phyloP scores from a whole-genome alignment of 768 basidiomycete genomes.

The Mycena leptocephala region DNA sequence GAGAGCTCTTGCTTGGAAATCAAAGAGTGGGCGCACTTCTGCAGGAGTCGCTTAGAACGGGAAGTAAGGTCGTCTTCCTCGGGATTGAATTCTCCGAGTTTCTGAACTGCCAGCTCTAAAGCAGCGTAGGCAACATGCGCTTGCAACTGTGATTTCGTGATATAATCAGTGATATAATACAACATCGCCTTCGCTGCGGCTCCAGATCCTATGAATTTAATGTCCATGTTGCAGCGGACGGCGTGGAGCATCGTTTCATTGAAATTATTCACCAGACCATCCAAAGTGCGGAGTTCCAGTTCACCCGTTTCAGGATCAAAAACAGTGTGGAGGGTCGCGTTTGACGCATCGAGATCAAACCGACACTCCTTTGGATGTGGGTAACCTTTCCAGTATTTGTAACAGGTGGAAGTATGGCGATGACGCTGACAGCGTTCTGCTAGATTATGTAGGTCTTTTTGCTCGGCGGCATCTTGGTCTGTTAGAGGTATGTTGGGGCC shows the following conservation, averaged over 20 bases:
- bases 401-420: no score
- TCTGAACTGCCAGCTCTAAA: slow-evolving; percentile 20
- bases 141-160: slow-evolving; percentile 46
- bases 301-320: background rate
- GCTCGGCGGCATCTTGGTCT: no score
- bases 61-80: background rate
- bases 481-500: no score
- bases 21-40: slow-evolving; percentile 16
- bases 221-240: slow-evolving; percentile 35
- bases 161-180: slow-evolving; percentile 54
- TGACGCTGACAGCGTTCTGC: no score
- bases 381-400: background rate
- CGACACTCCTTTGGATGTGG: background rate
- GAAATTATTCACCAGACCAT: slow-evolving; percentile 11
- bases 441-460: no score
- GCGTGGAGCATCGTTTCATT: slow-evolving; percentile 29
- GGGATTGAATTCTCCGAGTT: slow-evolving; percentile 27
- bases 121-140: slow-evolving; percentile 35
- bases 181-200: slow-evolving; percentile 46
- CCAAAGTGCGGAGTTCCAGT: background rate
- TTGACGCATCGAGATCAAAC: slow-evolving; percentile 12
- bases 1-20: background rate
- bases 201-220: slow-evolving; percentile 37
- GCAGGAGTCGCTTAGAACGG: slow-evolving; percentile 40
- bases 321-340: background rate